Evolutionary conservation across 1,284 basidiomycete genomes (phyloP), one percentile per base, ranked within the genome.

Genomic region (Earliella scabrosa): DNA sequence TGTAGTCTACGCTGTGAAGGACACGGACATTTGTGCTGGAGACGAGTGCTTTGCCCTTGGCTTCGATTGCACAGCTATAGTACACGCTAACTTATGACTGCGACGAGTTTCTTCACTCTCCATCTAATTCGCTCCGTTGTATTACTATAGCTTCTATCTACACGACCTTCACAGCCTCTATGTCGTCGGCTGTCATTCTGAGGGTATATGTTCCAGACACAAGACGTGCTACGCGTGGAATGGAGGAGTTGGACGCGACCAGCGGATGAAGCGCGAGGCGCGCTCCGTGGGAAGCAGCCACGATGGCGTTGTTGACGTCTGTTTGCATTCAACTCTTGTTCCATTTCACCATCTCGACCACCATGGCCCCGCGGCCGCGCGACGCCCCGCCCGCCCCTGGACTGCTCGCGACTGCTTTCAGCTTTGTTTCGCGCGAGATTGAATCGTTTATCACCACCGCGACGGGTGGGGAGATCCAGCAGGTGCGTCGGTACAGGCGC

Each of bases 381-480:
- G 59, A 66, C 38, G 54, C 64, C 40, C 57, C 61, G 27, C 59
- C 66, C 40, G 46, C 63, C 36, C 62, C 69, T 14, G 81, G 87
- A 51, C 64, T 90, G 11, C 65, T 91, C 38, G 82, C 86, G 5
- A 82, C 82, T 59, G 85, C 90, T 7, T 77, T 90, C 63, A 80
- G 72, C 66, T 88, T 85, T 66, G 81, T 91, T 4, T 82, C 88
- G n/a, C 76, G 82, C 43, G 88, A 91, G 68, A 65, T 91, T 27
- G 83, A 83, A 45, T 85, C 85, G 14, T 91, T 91, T 69, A 78
- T 90, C 18, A 72, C 79, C 35, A 85, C 77, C 63, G 89, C 88
- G 48, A 83, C 84, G 4, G 86, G 86, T 23, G 53, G 59, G 24
- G 57, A 59, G n/a, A 41, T 56, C 18, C 50, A 59, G 11, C 53